These are phyloP conservation scores for Rhynchosporium secalis DNA, from an alignment of 2,329 filamentous ascomycete genomes.

Conservation along the genomic window DNA sequence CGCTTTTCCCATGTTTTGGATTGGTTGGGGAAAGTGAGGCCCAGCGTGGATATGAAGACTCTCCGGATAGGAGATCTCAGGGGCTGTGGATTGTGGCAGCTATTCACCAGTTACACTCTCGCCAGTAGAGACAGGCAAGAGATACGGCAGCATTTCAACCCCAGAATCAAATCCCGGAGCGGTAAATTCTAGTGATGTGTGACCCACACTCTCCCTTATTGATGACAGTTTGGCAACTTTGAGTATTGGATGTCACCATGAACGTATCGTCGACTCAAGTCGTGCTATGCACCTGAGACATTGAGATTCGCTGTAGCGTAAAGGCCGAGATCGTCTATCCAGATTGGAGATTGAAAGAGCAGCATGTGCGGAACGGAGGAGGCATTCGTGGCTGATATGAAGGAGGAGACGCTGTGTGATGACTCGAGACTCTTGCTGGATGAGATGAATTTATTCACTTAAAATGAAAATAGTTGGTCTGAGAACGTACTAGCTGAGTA, in stretches of 20 bases:
- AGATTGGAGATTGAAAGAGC: constrained; percentile 7
- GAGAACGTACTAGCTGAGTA: not conserved
- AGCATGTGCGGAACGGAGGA: not conserved
- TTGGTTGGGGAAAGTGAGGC: not conserved
- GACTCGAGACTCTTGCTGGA: not conserved
- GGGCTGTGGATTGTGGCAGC: not conserved
- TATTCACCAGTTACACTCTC: not conserved
- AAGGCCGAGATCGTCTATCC: not conserved
- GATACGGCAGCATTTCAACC: not conserved
- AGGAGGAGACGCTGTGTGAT: not conserved
- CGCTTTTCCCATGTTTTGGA: not conserved
- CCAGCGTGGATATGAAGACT: not conserved
- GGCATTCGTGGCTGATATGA: not conserved
- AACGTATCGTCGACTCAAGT: not conserved
- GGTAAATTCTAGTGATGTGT: not conserved
- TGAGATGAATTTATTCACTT: not conserved
- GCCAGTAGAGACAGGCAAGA: not conserved
- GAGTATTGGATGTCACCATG: not conserved
- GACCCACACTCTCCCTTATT: not conserved
- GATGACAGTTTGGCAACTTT: not conserved
- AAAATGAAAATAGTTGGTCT: not conserved
- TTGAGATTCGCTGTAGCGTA: not conserved
- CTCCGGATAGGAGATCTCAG: not conserved
- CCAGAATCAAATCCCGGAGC: not conserved
- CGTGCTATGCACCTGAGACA: not conserved